phyloP scores from a whole-genome alignment of 1,139 yeast species.

The Yamadazyma siamensis region DNA sequence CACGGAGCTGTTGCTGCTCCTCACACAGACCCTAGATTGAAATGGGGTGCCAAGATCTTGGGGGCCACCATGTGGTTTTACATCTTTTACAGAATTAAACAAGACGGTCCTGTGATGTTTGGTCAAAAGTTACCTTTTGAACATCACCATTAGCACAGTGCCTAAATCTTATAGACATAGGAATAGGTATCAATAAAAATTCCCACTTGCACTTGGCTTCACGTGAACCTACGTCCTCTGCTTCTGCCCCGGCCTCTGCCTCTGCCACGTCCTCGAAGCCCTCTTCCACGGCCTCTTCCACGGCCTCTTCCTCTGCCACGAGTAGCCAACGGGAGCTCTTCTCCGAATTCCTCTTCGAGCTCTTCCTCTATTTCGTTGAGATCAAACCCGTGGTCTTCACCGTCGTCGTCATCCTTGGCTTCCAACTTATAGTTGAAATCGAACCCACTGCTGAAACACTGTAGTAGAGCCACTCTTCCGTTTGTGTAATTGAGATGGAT shows the following conservation, averaged over 20 bases:
- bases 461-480: constrained; percentile 23
- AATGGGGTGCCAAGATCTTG: constrained; percentile 58
- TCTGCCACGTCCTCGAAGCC: constrained; percentile 18
- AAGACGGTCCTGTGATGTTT: constrained; percentile 62
- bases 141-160: constrained; percentile 23
- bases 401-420: constrained; percentile 9
- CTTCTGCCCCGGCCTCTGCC: constrained; percentile 10
- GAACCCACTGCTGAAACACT: constrained; percentile 33
- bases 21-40: constrained; percentile 51
- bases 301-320: constrained; percentile 14
- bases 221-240: no score
- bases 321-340: constrained; percentile 6
- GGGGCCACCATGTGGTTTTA: constrained; percentile 91
- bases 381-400: constrained; percentile 4
- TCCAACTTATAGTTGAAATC: constrained; percentile 26
- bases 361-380: constrained; percentile 15
- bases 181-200: no score
- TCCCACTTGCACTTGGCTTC: no score
- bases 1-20: constrained; percentile 55
- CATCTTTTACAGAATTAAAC: constrained; percentile 73
- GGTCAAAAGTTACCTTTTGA: constrained; percentile 46
- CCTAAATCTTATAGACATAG: no score
- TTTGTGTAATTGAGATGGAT: constrained; percentile 25
- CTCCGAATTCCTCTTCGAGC: constrained; percentile 9
- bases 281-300: constrained; percentile 18